phyloP scores from a whole-genome alignment of 352 stramenopile genomes.

The Phytopythium ostracodes region DNA sequence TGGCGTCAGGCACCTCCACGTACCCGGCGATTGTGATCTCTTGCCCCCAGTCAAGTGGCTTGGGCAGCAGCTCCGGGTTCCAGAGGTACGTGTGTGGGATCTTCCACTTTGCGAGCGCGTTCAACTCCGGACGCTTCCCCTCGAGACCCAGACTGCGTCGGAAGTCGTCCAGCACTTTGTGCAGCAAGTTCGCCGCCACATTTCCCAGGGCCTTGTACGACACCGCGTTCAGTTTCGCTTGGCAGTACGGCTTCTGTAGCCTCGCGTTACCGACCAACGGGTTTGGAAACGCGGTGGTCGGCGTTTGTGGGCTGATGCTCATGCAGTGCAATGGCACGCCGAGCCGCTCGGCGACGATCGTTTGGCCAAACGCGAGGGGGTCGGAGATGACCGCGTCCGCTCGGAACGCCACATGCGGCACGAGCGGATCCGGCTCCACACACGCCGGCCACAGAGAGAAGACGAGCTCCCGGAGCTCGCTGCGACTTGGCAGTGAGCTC shows the following conservation, averaged over 20 bases:
- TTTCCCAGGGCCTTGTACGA: slow-evolving; percentile 53
- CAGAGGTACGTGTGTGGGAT: slow-evolving; percentile 77
- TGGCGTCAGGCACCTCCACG: slow-evolving; percentile 29
- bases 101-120: slow-evolving; percentile 40
- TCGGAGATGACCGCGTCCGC: slow-evolving; percentile 71
- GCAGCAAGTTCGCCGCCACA: slow-evolving; percentile 44
- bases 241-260: slow-evolving; percentile 32
- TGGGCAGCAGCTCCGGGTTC: slow-evolving; percentile 49
- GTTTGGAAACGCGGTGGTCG: slow-evolving; percentile 57
- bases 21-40: slow-evolving; percentile 59
- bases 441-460: slow-evolving; percentile 60
- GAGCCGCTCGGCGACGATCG: slow-evolving; percentile 59
- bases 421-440: slow-evolving; percentile 37
- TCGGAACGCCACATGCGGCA: slow-evolving; percentile 43
- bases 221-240: slow-evolving; percentile 30
- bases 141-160: slow-evolving; percentile 47
- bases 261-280: slow-evolving; percentile 32
- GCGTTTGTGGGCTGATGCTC: slow-evolving; percentile 40
- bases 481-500: slow-evolving; percentile 15
- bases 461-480: slow-evolving; percentile 49
- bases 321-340: slow-evolving; percentile 73
- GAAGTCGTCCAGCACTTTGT: slow-evolving; percentile 53
- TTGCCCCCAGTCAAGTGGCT: slow-evolving; percentile 54
- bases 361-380: slow-evolving; percentile 58
- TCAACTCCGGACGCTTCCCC: slow-evolving; percentile 27